phyloP scores from a whole-genome alignment of 768 basidiomycete species.

The Mycena vitilis region DNA sequence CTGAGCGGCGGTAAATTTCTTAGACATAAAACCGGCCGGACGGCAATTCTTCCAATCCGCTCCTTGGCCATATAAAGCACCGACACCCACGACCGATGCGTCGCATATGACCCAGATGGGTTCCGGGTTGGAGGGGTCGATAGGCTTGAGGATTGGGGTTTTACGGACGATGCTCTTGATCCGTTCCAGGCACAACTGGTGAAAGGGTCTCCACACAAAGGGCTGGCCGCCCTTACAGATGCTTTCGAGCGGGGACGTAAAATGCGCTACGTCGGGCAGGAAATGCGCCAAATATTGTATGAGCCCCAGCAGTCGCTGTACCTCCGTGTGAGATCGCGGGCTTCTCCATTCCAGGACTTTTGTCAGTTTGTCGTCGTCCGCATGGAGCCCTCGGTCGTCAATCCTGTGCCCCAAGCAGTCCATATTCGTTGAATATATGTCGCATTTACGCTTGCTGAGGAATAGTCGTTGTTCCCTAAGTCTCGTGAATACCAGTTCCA shows the following conservation, averaged over 20 bases:
- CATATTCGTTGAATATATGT: conserved; percentile 40
- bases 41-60: too few relatives aligned
- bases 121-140: conserved; percentile 1
- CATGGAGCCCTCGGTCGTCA: neutral
- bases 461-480: too few relatives aligned
- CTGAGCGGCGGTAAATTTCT: too few relatives aligned
- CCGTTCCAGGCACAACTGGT: too few relatives aligned
- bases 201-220: conserved; percentile 3
- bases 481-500: conserved; percentile 45
- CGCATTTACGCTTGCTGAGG: conserved; percentile 38
- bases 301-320: neutral
- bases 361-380: too few relatives aligned
- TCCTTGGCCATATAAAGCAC: too few relatives aligned
- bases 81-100: neutral
- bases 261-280: conserved; percentile 3
- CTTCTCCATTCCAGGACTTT: neutral
- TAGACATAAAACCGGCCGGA: too few relatives aligned
- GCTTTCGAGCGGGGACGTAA: conserved; percentile 9
- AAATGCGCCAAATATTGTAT: conserved; percentile 14
- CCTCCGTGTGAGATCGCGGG: conserved; percentile 1
- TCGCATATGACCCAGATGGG: conserved; percentile 2
- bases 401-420: conserved; percentile 1
- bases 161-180: neutral
- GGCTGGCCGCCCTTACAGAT: neutral
- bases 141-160: conserved; percentile 5